These are phyloP conservation scores for Penicillium mononematosum DNA, from an alignment of 495 filamentous ascomycete genomes.

Conservation along the genomic window DNA sequence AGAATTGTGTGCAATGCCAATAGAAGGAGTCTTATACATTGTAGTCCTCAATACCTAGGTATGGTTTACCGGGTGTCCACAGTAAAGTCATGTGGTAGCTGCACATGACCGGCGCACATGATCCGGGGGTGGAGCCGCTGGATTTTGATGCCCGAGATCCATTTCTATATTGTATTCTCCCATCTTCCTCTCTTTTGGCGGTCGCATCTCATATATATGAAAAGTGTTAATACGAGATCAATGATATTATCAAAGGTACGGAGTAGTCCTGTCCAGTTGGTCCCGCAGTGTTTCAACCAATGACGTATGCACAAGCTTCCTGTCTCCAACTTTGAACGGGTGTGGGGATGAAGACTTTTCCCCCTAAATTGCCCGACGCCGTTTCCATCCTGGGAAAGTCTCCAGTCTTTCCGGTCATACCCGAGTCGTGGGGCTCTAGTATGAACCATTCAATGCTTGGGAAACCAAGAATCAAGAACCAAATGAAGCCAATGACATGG, in stretches of 20 bases:
- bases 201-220: background rate
- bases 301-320: conserved; percentile 2
- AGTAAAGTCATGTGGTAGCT: conserved; percentile 2
- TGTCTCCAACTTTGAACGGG: background rate
- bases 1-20: background rate
- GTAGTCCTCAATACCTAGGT: background rate
- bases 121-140: conserved; percentile 14
- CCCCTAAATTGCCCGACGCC: conserved; percentile 31
- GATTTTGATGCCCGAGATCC: background rate
- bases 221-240: background rate
- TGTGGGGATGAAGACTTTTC: conserved; percentile 14
- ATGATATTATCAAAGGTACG: background rate
- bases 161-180: background rate
- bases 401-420: conserved; percentile 10
- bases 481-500: background rate
- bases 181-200: background rate
- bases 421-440: conserved; percentile 23
- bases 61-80: background rate
- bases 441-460: conserved; percentile 1
- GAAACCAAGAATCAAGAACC: conserved; percentile 1
- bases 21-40: background rate
- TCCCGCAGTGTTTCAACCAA: background rate
- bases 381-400: conserved; percentile 8
- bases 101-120: conserved; percentile 15
- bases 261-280: too few species aligned